phyloP scores from a whole-genome alignment of 345 rosid species.

The Populus simonii region DNA sequence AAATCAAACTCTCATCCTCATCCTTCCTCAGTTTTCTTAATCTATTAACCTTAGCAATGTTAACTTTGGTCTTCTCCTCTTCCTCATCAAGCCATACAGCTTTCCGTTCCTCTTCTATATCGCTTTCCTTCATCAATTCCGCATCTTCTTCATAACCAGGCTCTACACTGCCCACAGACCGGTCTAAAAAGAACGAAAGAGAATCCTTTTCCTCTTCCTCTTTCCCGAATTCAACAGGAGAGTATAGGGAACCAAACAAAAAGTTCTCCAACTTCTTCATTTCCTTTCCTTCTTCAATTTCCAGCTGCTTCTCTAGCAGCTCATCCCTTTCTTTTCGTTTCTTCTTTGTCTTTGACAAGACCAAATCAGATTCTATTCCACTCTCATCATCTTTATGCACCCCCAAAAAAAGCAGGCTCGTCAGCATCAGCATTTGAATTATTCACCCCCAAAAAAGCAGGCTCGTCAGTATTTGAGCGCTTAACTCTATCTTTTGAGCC shows the following conservation, averaged over 20 bases:
- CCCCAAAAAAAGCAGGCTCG: conserved; percentile 23
- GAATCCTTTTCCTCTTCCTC: conserved; percentile 36
- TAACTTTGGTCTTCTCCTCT: conserved; percentile 52
- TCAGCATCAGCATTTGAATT: conserved; percentile 11
- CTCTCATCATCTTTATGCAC: conserved; percentile 27
- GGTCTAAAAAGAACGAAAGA: conserved; percentile 59
- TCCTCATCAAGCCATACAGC: conserved; percentile 95
- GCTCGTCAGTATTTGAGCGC: conserved; percentile 26
- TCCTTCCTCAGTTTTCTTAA: conserved; percentile 86
- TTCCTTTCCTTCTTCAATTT: conserved; percentile 50
- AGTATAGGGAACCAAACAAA: conserved; percentile 73
- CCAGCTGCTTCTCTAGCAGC: conserved; percentile 21
- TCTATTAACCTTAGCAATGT: conserved; percentile 65
- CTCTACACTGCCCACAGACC: conserved; percentile 32
- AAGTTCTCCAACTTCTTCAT: conserved; percentile 69
- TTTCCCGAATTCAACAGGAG: conserved; percentile 73
- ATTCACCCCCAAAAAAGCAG: conserved; percentile 23
- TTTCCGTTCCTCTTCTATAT: conserved; percentile 47
- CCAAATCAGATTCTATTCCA: conserved; percentile 34
- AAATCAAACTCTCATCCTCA: conserved; percentile 63
- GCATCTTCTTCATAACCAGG: conserved; percentile 41
- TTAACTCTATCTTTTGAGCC: conserved; percentile 38
- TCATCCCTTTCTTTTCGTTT: conserved; percentile 53
- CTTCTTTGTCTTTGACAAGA: conserved; percentile 43
- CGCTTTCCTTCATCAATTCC: conserved; percentile 27